A percentile compares a stretch with the other conserved stretches of the same genome.
phyloP scores from a whole-genome alignment of 2,329 filamentous ascomycete species.

The Apiospora aurea region DNA sequence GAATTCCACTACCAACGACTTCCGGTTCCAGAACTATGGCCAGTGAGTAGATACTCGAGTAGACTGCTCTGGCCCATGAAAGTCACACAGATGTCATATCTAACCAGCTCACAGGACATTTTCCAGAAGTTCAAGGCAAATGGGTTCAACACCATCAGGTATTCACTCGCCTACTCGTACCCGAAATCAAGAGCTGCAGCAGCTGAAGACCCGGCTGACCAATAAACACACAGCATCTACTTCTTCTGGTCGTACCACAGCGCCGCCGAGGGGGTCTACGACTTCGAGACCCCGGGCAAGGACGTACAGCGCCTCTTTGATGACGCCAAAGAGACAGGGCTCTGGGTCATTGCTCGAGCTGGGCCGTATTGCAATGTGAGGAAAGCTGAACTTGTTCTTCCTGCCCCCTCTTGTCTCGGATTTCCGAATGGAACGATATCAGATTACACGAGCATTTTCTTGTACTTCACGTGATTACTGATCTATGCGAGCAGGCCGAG shows the following conservation, averaged over 20 bases:
- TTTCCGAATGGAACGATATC: background rate
- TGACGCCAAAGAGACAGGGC: conserved; percentile 56
- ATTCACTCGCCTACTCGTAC: background rate
- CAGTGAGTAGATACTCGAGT: conserved; percentile 33
- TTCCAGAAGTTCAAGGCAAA: conserved; percentile 35
- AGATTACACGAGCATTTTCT: background rate
- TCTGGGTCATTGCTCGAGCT: conserved; percentile 58
- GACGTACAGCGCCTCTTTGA: conserved; percentile 55
- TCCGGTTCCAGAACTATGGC: conserved; percentile 61
- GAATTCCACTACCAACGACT: conserved; percentile 62
- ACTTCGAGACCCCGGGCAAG: conserved; percentile 52
- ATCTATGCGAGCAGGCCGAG: conserved; percentile 43
- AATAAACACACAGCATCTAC: conserved; percentile 45
- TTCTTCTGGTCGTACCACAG: conserved; percentile 60
- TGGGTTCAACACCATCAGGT: conserved; percentile 29
- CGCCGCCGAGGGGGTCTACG: conserved; percentile 43
- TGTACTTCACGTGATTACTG: background rate
- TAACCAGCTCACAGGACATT: conserved; percentile 27
- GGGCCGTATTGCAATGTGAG: conserved; percentile 56
- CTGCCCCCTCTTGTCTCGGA: background rate
- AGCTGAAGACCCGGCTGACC: background rate
- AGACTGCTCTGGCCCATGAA: background rate
- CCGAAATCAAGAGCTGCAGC: background rate
- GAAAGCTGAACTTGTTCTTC: background rate
- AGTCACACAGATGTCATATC: background rate